Evolutionary conservation across 2,329 filamentous ascomycete species (phyloP).

Genomic region (Ascocoryne sarcoides): DNA sequence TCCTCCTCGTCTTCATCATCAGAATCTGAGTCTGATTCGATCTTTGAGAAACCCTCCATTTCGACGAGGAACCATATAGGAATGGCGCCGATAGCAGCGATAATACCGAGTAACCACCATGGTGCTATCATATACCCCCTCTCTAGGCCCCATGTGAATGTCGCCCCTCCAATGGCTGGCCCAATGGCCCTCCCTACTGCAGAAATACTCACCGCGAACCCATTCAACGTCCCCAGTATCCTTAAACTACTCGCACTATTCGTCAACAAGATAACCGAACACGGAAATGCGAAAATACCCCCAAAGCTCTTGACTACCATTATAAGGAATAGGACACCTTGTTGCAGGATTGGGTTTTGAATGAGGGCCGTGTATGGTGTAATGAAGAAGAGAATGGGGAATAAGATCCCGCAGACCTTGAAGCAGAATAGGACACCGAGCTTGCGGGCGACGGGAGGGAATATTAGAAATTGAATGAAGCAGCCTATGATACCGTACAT

Average conservation of each 20-base stretch:
- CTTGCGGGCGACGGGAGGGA: slow-evolving; percentile 63
- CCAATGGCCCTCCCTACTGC: slow-evolving; percentile 73
- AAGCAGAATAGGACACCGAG: slow-evolving; percentile 71
- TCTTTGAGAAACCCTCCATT: slow-evolving; percentile 33
- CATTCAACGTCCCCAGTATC: slow-evolving; percentile 81
- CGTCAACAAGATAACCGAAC: slow-evolving; percentile 80
- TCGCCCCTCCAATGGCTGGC: slow-evolving; percentile 61
- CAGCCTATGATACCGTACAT: slow-evolving; percentile 73
- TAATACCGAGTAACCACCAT: slow-evolving; percentile 66
- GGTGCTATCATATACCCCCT: slow-evolving; percentile 68
- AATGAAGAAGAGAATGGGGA: slow-evolving; percentile 70
- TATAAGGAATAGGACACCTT: slow-evolving; percentile 54
- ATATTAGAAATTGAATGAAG: slow-evolving; percentile 79
- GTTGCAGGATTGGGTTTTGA: slow-evolving; percentile 37
- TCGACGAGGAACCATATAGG: slow-evolving; percentile 69
- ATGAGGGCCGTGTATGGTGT: slow-evolving; percentile 72
- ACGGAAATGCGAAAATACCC: slow-evolving; percentile 81
- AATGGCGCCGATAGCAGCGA: slow-evolving; percentile 58
- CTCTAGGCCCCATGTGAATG: slow-evolving; percentile 70
- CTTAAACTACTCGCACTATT: slow-evolving; percentile 70
- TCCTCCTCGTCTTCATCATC: slow-evolving; percentile 17
- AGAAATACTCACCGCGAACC: slow-evolving; percentile 74
- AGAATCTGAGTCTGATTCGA: slow-evolving; percentile 29
- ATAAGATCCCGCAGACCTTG: slow-evolving; percentile 54
- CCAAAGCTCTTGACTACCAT: slow-evolving; percentile 67